Evolutionary conservation across 768 basidiomycete genomes (phyloP), one percentile per base, ranked within the genome.

Genomic region (Suillus cothurnatus): DNA sequence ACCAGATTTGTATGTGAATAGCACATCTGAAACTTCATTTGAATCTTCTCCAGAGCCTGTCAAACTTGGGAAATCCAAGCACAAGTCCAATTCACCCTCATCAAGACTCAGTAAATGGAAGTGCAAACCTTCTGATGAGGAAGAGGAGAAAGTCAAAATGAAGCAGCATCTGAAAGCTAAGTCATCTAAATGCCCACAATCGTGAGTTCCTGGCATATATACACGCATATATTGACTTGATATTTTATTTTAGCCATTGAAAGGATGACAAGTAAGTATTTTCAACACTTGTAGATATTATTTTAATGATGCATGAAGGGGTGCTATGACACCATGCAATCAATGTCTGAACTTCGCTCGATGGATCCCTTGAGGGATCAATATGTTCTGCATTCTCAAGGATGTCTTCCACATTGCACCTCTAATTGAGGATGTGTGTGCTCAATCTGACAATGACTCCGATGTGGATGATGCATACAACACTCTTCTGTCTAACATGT

Each of bases 361-460:
- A 6, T 59, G 58, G 58, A 59, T 59, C 21, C 58, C 58, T n/a
- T 19, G 36, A 38, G 58, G 41, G 1, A 39, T 59, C 19, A 17
- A 59, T 11, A 34, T 59, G 41, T 59, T 59, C 34, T 59, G 58
- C 36, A 38, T 38, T 6, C 58, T 59, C 19, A 41, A 59, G 21
- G 26, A 26, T 26, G 15, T 59, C 17, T 38, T 59, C 34, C 28
- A 6, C 23, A 15, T 23, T 17, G 19, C 58, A 36, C 58, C 58
- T 15, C 9, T 59, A n/a, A 23, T 59, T 3, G 36, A 59, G 34
- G 45, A 45, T 9, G 21, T 7, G 2, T 8, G 8, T 45, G 21
- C 21, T 45, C 45, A 45, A 21, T 43, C 17, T 21, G 21, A n/a
- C 21, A 4, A 45, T 55, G 45, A n/a, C 45, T 47, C 45, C 11